Evolutionary conservation across 345 rosid species (phyloP), one percentile per base, ranked within the genome.

Genomic region (Dimocarpus longan): DNA sequence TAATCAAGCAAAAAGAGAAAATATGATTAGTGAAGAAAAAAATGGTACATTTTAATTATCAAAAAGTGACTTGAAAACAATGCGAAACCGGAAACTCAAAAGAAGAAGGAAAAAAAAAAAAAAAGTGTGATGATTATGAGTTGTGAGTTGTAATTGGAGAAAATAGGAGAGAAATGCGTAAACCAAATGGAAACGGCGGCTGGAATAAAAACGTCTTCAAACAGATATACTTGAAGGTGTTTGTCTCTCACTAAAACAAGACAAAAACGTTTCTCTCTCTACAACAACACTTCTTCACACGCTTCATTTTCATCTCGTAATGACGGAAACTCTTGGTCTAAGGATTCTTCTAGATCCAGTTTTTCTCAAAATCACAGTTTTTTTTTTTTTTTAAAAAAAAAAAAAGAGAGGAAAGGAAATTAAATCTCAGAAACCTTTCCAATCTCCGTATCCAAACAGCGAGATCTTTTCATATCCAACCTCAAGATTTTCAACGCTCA

Each of bases 301-400:
- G 73, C 50, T 78, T 62, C 70, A 56, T 64, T 24, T 59, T 9
- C 74, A 19, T 21, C 75, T 63, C 75, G 70, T 19, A 75, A 80
- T 80, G 79, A 70, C 75, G 75, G 79, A 68, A 75, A 75, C 75
- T 37, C 19, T 60, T 68, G 59, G 24, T 37, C n/a, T 50, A 52
- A 12, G 13, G 59, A 64, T 63, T 57, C 19, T 75, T 80, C 72
- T 19, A 76, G 76, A 76, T 76, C 76, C 62, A 13, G 70, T 10
- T 60, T 74, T 39, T 8, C 11, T 48, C 10, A 5, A 64, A 66
- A 66, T 26, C 44, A 69, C 26, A n/a, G n/a, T 68, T 28, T 48
- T 44, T 15, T n/a, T n/a, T n/a, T n/a, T n/a, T n/a, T n/a, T n/a
- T n/a, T n/a, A n/a, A n/a, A 16, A 15, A 26, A 70, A 44, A 43